Evolutionary conservation across 169 alveolate species (phyloP), one percentile per base, ranked within the genome.

Genomic region (Cryptosporidium viatorum): DNA sequence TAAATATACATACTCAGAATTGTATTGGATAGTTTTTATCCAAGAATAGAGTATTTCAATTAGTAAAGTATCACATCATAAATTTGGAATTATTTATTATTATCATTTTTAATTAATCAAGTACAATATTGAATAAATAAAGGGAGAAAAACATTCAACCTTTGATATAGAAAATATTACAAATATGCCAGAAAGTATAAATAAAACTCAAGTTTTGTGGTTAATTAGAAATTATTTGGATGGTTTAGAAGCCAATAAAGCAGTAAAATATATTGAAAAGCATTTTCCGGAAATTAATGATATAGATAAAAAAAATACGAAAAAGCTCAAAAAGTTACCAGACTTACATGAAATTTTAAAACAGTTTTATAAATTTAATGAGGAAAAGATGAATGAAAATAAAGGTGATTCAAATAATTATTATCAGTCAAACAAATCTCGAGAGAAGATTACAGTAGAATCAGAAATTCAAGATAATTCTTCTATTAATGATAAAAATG

Each of bases 231-330:
- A 80, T 9, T 80, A 39, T 26, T 58, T 80, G 16, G 10, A 4
- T 39, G 69, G 70, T 14, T 62, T 62, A 29, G 48, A 48, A 29
- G 48, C 58, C n/a, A 45, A 60, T 9, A 80, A 80, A 65, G 87
- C 75, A 62, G 75, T 62, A 18, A 80, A 80, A 41, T 80, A 58
- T 35, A 80, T 80, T 18, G 74, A 80, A 10, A 80, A 80, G 26
- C 21, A 45, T 21, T 41, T 37, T 80, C 73, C 87, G 7, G 87
- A 59, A 50, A 16, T 80, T 2, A 29, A 59, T 21, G 60, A 65
- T 21, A 9, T 62, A 41, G 68, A 58, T 3, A 80, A 62, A 33
- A 65, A 60, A 31, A 2, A 7, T 18, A 14, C 23, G 4, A 65
- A 26, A 62, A 58, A 31, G 21, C 51, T 52, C n/a, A 39, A 80